Base-by-base conservation (phyloP, 139 green algal genomes). In the Pleodorina starrii region DNA sequence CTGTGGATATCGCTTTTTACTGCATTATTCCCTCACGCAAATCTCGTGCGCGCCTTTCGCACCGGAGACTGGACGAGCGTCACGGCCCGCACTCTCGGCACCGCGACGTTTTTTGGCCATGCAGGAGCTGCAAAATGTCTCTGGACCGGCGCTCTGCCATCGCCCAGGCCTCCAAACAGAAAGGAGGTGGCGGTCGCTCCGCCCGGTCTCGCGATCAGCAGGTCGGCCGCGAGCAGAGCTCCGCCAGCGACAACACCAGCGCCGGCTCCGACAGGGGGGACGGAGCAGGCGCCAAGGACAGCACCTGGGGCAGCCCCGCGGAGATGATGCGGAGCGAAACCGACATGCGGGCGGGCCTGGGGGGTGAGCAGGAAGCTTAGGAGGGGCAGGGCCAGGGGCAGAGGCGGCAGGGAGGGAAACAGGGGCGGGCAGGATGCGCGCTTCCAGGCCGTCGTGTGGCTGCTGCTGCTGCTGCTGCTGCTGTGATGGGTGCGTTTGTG, bases 51-150 rank as follows among this genome's bases (percentile, higher is more conserved):
- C n/a, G n/a, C n/a, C n/a, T n/a, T n/a, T n/a, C n/a, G n/a, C n/a
- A n/a, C n/a, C n/a, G n/a, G n/a, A n/a, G n/a, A n/a, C n/a, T n/a
- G n/a, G n/a, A n/a, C n/a, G n/a, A n/a, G n/a, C n/a, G n/a, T n/a
- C n/a, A n/a, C n/a, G n/a, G n/a, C n/a, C n/a, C n/a, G n/a, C n/a
- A n/a, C n/a, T n/a, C n/a, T n/a, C n/a, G n/a, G n/a, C n/a, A n/a
- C n/a, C n/a, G n/a, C n/a, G n/a, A n/a, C n/a, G n/a, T n/a, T n/a
- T n/a, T n/a, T n/a, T n/a, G n/a, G n/a, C n/a, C n/a, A 19, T 50
- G 12, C 66, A 88, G 82, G 82, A 80, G 63, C 63, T 88, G 82
- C 82, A 88, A 79, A 17, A 88, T 88, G 82, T 68, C 40, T 10
- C 35, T 88, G 42, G 46, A 79, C 4, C 82, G 82, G 27, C 82